Base-by-base conservation (phyloP, 352 stramenopile genomes). In the Phytophthora ohioensis region DNA sequence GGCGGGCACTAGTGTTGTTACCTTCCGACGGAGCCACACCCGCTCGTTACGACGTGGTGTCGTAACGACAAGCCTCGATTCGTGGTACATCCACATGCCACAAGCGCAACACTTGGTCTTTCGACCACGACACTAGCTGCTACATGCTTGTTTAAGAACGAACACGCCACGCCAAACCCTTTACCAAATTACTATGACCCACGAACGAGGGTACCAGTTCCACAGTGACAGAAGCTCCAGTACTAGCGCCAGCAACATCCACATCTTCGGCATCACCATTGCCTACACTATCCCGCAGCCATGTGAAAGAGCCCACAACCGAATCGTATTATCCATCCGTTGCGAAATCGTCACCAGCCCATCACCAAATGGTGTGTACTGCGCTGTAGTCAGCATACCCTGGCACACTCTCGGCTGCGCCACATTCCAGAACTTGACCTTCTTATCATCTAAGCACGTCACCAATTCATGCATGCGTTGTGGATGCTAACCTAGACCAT, bases 371-470 rank as follows among this genome's bases (percentile, higher is more conserved):
- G 88, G 88, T 31, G 87, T 92, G 74, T 93, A 96, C 49, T 80
- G 76, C 31, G 85, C 87, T 47, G 81, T 96, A 39, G 74, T 79
- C 7, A 96, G 57, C 64, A 75, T 81, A 1, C 86, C 88, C 34
- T 92, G 86, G 45, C 79, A 89, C 36, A 84, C 65, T 48, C 81
- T 75, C 3, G 88, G 86, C 43, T 91, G 83, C 45, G 72, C 78
- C 3, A 92, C 75, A 65, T 93, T 79, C 88, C 88, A 96, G 42
- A 96, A 84, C 64, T 94, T 93, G 63, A 96, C 87, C 3, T 78
- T 93, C 73, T 92, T 91, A 67, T 94, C 88, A 43, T 94, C 88
- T 0, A 87, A 93, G 66, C 87, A 95, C 59, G 89, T 96, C n/a
- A 96, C 72, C 31, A 96, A 73, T 57, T 96, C 87, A 34, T 94